These are phyloP conservation scores for Aspergillus quadrilineatus DNA, from an alignment of 2,329 filamentous ascomycete species.

Conservation along the genomic window DNA sequence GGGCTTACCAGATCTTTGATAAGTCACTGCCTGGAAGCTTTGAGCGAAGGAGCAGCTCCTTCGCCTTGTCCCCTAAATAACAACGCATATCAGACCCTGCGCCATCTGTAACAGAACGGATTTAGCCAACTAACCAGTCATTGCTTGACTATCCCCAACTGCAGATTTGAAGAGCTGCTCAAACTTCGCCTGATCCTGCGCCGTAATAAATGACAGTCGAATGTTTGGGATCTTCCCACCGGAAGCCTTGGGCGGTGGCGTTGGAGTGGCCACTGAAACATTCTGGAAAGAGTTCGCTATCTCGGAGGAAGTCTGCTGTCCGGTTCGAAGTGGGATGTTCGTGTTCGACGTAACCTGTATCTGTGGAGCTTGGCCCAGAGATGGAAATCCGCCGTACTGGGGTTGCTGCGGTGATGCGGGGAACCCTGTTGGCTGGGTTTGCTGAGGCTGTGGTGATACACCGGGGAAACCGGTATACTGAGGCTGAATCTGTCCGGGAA, in stretches of 20 bases:
- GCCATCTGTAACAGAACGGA: neutral
- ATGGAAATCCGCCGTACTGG: conserved; percentile 60
- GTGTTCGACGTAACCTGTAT: conserved; percentile 46
- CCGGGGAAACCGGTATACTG: conserved; percentile 52
- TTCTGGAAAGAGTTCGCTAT: conserved; percentile 63
- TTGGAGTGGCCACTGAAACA: conserved; percentile 51
- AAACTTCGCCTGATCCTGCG: conserved; percentile 91
- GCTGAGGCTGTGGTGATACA: conserved; percentile 29
- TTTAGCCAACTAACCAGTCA: conserved; percentile 61
- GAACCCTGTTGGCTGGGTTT: conserved; percentile 46
- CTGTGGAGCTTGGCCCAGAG: conserved; percentile 37
- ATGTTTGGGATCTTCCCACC: conserved; percentile 87
- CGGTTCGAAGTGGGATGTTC: conserved; percentile 53
- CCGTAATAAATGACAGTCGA: conserved; percentile 91
- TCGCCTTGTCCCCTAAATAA: conserved; percentile 70
- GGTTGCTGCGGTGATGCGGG: conserved; percentile 56
- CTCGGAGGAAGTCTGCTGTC: conserved; percentile 60
- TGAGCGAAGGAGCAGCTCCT: conserved; percentile 83
- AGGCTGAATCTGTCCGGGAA: conserved; percentile 49
- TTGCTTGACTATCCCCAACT: conserved; percentile 76
- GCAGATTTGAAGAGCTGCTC: conserved; percentile 97
- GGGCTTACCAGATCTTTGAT: conserved; percentile 81
- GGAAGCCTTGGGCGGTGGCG: conserved; percentile 59
- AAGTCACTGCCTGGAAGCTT: conserved; percentile 83
- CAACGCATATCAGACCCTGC: conserved; percentile 16